Conservation (phyloP, 257 asterid species). For the Gardenia jasminoides region DNA sequence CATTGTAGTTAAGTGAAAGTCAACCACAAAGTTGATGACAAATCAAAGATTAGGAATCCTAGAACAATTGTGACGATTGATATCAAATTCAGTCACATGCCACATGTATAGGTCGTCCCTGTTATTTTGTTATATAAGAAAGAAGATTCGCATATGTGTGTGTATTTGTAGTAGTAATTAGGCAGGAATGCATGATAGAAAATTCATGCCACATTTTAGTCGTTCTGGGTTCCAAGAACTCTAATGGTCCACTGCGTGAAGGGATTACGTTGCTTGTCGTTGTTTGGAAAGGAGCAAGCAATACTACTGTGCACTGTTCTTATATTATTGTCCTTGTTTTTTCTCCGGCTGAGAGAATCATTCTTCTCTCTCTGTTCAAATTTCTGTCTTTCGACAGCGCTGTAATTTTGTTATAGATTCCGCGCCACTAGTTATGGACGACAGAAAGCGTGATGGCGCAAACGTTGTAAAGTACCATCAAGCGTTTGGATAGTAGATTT, state of each 20-base stretch:
- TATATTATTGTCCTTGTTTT: neutral
- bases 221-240: too few species aligned
- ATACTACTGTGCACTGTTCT: too few species aligned
- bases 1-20: neutral
- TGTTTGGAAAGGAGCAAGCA: too few species aligned
- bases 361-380: neutral
- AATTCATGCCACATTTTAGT: too few species aligned
- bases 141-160: too few species aligned
- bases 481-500: too few species aligned
- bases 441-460: neutral
- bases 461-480: too few species aligned
- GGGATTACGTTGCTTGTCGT: neutral
- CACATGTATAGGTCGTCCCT: neutral
- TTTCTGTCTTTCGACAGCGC: neutral
- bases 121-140: neutral
- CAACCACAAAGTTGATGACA: neutral
- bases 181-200: too few species aligned
- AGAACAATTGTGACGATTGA: slow-evolving; percentile 4
- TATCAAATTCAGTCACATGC: neutral
- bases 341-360: neutral
- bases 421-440: neutral
- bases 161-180: too few species aligned
- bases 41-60: neutral
- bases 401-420: neutral
- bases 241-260: neutral